phyloP scores from a whole-genome alignment of 75 land plant genomes.

The Picea sitchensis region DNA sequence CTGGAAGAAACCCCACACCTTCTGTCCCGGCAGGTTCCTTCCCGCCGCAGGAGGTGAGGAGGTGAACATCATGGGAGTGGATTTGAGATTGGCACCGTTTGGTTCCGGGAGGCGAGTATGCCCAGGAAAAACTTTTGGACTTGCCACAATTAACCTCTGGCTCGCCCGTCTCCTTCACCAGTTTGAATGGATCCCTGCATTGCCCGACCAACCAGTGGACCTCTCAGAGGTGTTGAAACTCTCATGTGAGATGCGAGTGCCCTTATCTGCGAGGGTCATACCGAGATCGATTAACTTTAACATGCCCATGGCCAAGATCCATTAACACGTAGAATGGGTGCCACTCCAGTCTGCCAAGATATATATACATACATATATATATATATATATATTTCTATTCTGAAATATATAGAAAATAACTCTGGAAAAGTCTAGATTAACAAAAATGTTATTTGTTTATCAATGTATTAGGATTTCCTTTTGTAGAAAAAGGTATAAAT shows the following conservation, averaged over 20 bases:
- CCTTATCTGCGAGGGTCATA: not conserved
- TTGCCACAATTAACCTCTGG: slow-evolving; percentile 80
- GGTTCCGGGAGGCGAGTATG: slow-evolving; percentile 88
- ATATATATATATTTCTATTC: too few relatives aligned
- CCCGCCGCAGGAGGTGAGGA: slow-evolving; percentile 19
- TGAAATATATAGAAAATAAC: too few relatives aligned
- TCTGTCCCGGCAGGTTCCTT: slow-evolving; percentile 68
- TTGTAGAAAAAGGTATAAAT: too few relatives aligned
- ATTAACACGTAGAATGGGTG: too few relatives aligned
- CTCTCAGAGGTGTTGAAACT: slow-evolving; percentile 42
- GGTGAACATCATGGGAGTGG: slow-evolving; percentile 60
- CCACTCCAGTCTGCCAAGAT: too few relatives aligned
- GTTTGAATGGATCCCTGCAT: slow-evolving; percentile 46
- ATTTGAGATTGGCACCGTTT: slow-evolving; percentile 79
- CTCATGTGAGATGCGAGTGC: slow-evolving; percentile 3
- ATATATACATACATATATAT: too few relatives aligned
- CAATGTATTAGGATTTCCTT: too few relatives aligned
- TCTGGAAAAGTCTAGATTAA: too few relatives aligned
- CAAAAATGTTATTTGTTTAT: too few relatives aligned
- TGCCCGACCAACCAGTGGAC: slow-evolving; percentile 28
- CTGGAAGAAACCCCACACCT: slow-evolving; percentile 55
- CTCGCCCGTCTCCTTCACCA: slow-evolving; percentile 61
- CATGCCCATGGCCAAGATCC: too few relatives aligned
- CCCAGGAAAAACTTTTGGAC: slow-evolving; percentile 70
- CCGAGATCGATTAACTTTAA: not conserved